Percentiles rank a stretch among this genome's conserved stretches.
Conservation (phyloP, 2,329 filamentous ascomycete species). For the Dactylellina haptotyla region DNA sequence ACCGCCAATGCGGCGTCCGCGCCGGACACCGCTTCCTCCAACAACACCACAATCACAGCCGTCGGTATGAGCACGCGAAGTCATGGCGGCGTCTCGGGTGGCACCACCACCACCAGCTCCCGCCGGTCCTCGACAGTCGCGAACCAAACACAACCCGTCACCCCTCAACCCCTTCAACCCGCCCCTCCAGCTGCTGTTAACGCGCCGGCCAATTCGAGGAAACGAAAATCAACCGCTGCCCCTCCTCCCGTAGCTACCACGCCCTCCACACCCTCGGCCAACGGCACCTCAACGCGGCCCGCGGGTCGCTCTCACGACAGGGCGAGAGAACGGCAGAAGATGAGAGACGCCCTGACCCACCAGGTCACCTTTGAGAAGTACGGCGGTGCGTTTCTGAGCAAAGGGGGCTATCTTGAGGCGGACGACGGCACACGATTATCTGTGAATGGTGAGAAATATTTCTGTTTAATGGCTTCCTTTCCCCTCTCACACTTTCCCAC, state of each 20-base stretch:
- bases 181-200: constrained; percentile 21
- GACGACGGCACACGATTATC: constrained; percentile 88
- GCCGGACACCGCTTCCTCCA: constrained; percentile 69
- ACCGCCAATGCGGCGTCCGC: constrained; percentile 67
- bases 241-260: constrained; percentile 58
- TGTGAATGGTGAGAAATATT: constrained; percentile 77
- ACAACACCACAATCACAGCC: constrained; percentile 63
- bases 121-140: constrained; percentile 60
- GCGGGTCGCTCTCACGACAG: constrained; percentile 61
- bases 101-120: constrained; percentile 58
- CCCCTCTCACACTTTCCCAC: neutral
- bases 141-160: constrained; percentile 28
- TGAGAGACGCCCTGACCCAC: constrained; percentile 74
- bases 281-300: constrained; percentile 59
- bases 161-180: constrained; percentile 2
- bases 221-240: constrained; percentile 52
- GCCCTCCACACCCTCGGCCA: constrained; percentile 54
- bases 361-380: constrained; percentile 85
- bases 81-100: constrained; percentile 47
- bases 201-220: constrained; percentile 44
- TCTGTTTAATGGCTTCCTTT: constrained; percentile 12
- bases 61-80: constrained; percentile 56
- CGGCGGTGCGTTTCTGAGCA: constrained; percentile 70
- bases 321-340: constrained; percentile 58
- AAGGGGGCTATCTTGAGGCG: constrained; percentile 81